Evolutionary conservation across 495 filamentous ascomycete species (phyloP), one percentile per base, ranked within the genome.

Genomic region (Talaromyces adpressus): DNA sequence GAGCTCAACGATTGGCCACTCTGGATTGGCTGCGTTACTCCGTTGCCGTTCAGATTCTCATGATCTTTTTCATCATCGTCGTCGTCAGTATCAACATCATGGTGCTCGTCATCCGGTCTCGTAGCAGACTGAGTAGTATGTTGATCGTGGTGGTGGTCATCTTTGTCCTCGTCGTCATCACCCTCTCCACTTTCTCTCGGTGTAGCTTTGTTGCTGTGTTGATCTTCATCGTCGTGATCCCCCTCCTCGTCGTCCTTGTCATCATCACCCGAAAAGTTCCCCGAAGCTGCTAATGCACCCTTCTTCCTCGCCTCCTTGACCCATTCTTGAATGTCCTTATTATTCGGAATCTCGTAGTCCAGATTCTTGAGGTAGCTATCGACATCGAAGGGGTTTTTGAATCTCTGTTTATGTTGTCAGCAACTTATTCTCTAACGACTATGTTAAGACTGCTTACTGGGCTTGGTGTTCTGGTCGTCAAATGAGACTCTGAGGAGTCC

Each of bases 251-350:
- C 27, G 27, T 62, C 60, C 0, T 20, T 1, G 23, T 62, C 60
- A 4, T 18, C 27, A 22, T 53, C 29, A 7, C 29, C 56, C 5
- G 56, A 36, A 18, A 51, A 30, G 6, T 62, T 49, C n/a, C 45
- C 60, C 12, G 6, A n/a, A 47, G 23, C 60, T 20, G 39, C 60
- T 9, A 62, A 29, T 32, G 60, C 60, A 2, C 60, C 60, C 60
- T 62, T 62, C 12, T 62, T 16, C 18, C 45, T 22, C 27, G 60
- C 60, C 45, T 51, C 39, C 11, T 53, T 52, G 2, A 62, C 29
- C 60, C 60, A 62, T 22, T 53, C 8, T 62, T 62, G 60, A 22
- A 62, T 62, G 16, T 53, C 47, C 5, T 62, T 49, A 14, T 62
- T 62, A 16, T 62, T 25, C 7, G 60, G 60, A 34, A 62, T 62